Conservation (phyloP, 2,329 filamentous ascomycete species). For the Penicillium hordei region DNA sequence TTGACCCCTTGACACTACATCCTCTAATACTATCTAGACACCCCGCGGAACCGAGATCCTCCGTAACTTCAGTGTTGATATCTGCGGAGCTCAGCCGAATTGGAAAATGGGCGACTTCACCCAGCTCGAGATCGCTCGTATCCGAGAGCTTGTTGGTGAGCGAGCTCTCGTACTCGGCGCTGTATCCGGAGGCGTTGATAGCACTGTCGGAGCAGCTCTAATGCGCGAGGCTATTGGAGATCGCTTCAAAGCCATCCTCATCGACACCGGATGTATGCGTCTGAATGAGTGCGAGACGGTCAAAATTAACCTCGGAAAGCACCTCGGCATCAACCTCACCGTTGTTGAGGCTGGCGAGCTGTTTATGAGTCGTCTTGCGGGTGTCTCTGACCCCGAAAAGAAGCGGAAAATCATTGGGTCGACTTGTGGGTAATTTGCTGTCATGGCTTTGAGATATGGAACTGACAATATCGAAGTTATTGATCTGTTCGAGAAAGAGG, state of each 20-base stretch:
- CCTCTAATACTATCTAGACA: constrained; percentile 23
- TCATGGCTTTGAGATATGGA: background rate
- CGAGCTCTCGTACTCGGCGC: constrained; percentile 65
- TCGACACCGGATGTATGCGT: constrained; percentile 84
- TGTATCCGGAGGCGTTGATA: background rate
- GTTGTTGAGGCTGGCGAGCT: constrained; percentile 75
- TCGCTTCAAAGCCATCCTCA: constrained; percentile 78
- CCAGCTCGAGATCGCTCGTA: constrained; percentile 75
- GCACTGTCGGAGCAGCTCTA: constrained; percentile 41
- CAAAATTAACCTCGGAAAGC: constrained; percentile 71
- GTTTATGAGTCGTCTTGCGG: constrained; percentile 75
- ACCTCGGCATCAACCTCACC: constrained; percentile 86
- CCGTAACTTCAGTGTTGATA: constrained; percentile 78
- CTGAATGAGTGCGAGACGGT: constrained; percentile 81
- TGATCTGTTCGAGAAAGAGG: constrained; percentile 79
- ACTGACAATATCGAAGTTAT: constrained; percentile 60
- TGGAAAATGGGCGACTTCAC: constrained; percentile 89
- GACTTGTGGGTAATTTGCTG: constrained; percentile 5
- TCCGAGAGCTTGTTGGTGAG: constrained; percentile 76
- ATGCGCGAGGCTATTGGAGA: constrained; percentile 86
- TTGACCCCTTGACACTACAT: background rate
- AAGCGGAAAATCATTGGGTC: constrained; percentile 87
- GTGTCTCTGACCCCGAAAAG: constrained; percentile 75
- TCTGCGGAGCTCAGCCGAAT: constrained; percentile 72
- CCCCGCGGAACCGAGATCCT: constrained; percentile 67